Conservation (phyloP, 2,329 filamentous ascomycete species). For the Macroventuria anomochaeta region DNA sequence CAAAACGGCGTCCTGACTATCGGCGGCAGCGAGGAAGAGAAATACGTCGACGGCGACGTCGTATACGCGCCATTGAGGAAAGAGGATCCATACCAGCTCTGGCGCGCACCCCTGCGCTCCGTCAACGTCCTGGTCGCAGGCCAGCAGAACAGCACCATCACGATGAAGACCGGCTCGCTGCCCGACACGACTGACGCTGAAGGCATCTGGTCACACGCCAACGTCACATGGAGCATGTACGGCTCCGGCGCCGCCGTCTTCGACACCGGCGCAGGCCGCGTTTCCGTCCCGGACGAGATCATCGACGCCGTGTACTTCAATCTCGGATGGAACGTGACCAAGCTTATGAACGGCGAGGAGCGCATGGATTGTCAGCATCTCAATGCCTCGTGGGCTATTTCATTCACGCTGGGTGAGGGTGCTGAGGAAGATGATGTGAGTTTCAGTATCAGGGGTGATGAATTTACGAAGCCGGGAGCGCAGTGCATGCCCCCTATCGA, state of each 20-base stretch:
- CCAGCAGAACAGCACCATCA: conserved; percentile 14
- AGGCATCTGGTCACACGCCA: conserved; percentile 10
- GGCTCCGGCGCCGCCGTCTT: conserved; percentile 17
- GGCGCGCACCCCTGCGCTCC: conserved; percentile 23
- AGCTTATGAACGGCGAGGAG: conserved; percentile 19
- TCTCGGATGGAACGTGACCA: conserved; percentile 27
- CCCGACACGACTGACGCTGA: conserved; percentile 5
- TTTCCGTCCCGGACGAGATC: conserved; percentile 19
- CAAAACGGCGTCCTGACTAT: conserved; percentile 27
- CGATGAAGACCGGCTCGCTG: conserved; percentile 4
- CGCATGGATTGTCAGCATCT: conserved; percentile 23
- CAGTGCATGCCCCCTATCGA: conserved; percentile 30
- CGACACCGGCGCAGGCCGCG: conserved; percentile 27
- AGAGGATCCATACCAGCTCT: conserved; percentile 23
- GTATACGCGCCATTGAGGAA: conserved; percentile 43
- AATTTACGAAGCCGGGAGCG: conserved; percentile 11
- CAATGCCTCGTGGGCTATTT: conserved; percentile 28
- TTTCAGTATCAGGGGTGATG: conserved; percentile 23
- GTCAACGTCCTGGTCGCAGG: conserved; percentile 18
- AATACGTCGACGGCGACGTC: conserved; percentile 68
- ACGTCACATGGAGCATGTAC: conserved; percentile 15
- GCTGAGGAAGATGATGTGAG: conserved; percentile 16
- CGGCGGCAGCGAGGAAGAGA: conserved; percentile 54
- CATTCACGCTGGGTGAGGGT: conserved; percentile 22
- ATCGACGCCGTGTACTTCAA: conserved; percentile 26